These are phyloP conservation scores for Pelargonium fulgidum DNA, from an alignment of 441 rosid species.

Conservation along the genomic window DNA sequence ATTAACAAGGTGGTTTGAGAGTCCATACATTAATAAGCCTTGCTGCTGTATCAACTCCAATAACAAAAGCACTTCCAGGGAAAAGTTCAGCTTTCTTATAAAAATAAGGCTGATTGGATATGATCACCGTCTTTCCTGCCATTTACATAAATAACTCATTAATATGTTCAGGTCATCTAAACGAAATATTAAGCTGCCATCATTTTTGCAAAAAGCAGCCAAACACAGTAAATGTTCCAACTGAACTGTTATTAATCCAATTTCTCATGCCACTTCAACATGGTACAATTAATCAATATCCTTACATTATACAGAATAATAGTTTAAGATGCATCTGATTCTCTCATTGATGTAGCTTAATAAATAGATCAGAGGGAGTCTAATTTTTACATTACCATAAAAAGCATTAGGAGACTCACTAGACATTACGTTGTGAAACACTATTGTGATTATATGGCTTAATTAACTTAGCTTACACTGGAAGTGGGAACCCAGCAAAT, in stretches of 20 bases:
- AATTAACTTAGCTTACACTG: too few relatives aligned
- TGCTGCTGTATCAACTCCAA: conserved; percentile 82
- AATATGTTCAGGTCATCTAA: conserved; percentile 2
- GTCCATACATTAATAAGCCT: conserved; percentile 71
- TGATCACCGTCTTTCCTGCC: conserved; percentile 31
- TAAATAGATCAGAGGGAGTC: not conserved
- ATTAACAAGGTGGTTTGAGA: conserved; percentile 2
- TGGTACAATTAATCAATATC: not conserved
- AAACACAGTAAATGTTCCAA: not conserved
- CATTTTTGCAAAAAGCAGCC: not conserved
- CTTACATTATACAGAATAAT: not conserved
- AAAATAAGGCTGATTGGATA: conserved; percentile 89
- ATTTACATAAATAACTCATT: not conserved
- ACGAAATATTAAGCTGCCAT: not conserved
- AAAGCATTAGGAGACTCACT: not conserved
- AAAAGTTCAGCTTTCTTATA: conserved; percentile 91
- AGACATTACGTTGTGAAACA: too few relatives aligned
- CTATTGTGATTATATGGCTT: too few relatives aligned
- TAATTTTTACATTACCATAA: not conserved
- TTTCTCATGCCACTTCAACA: not conserved
- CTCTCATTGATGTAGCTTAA: too few relatives aligned
- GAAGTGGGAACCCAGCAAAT: too few relatives aligned
- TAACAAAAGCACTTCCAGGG: conserved; percentile 88
- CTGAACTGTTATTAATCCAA: too few relatives aligned
- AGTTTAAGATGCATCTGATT: not conserved